Conservation (phyloP, 495 filamentous ascomycete genomes). For the Aspergillus conjunctus region DNA sequence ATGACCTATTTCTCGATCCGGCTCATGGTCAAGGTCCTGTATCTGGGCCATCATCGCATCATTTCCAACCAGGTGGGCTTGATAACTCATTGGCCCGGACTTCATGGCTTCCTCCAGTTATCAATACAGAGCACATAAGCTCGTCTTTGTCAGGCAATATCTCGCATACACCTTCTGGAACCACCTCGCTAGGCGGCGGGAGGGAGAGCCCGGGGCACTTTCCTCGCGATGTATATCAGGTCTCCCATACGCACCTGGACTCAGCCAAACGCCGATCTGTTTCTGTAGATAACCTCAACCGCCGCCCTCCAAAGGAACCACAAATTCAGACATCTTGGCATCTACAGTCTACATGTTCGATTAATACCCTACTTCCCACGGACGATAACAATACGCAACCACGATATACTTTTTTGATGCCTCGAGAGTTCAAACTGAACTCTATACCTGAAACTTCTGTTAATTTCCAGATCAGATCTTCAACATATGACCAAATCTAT, state of each 20-base stretch:
- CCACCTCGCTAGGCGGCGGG: constrained; percentile 26
- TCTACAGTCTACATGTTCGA: constrained; percentile 21
- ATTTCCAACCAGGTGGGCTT: constrained; percentile 20
- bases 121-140: constrained; percentile 24
- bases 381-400: constrained; percentile 14
- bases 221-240: constrained; percentile 24
- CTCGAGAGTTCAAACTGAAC: constrained; percentile 23
- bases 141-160: constrained; percentile 24
- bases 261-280: constrained; percentile 34
- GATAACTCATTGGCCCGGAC: constrained; percentile 27
- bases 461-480: constrained; percentile 30
- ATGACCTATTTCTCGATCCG: constrained; percentile 16
- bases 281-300: constrained; percentile 42
- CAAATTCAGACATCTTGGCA: constrained; percentile 31
- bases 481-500: constrained; percentile 40
- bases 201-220: constrained; percentile 25
- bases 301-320: constrained; percentile 35
- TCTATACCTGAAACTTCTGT: constrained; percentile 21
- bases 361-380: constrained; percentile 16
- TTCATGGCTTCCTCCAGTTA: constrained; percentile 37
- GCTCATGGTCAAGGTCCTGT: constrained; percentile 1
- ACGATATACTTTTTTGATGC: constrained; percentile 32
- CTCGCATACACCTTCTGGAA: constrained; percentile 28
- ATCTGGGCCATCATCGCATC: constrained; percentile 20
- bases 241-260: constrained; percentile 24